Evolutionary conservation across 1,139 yeast species (phyloP).

Genomic region (Candida freyschussii): DNA sequence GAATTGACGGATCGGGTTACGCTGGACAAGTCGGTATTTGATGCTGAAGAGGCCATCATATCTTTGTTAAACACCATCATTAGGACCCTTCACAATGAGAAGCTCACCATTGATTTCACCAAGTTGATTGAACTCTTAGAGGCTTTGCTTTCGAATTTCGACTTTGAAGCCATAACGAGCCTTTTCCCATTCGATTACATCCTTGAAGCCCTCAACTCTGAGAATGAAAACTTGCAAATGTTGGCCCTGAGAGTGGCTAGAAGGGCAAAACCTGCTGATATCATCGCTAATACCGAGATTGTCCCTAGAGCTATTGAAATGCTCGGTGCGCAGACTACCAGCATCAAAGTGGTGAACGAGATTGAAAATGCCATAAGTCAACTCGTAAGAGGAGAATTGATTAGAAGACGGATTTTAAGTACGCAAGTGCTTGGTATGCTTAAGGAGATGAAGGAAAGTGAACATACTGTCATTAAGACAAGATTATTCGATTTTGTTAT

Average conservation of each 20-base stretch:
- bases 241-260: constrained; percentile 29
- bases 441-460: constrained; percentile 16
- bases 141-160: constrained; percentile 22
- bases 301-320: constrained; percentile 25
- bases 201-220: constrained; percentile 28
- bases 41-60: constrained; percentile 7
- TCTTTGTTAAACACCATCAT: constrained; percentile 8
- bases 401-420: constrained; percentile 28
- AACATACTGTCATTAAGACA: constrained; percentile 19
- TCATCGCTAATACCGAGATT: constrained; percentile 28
- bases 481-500: constrained; percentile 29
- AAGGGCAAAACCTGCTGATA: constrained; percentile 30
- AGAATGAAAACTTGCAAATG: constrained; percentile 23
- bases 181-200: constrained; percentile 28
- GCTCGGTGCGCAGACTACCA: constrained; percentile 21
- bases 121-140: constrained; percentile 26
- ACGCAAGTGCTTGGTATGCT: constrained; percentile 23
- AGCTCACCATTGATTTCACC: constrained; percentile 21
- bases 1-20: constrained; percentile 8
- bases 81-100: constrained; percentile 8
- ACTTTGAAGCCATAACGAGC: constrained; percentile 28
- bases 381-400: constrained; percentile 26
- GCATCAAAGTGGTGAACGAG: constrained; percentile 26
- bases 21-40: constrained; percentile 11
- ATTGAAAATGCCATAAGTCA: constrained; percentile 27